A percentile compares a stretch with the other conserved stretches of the same genome.
Evolutionary conservation across 441 rosid species (phyloP).

Genomic region (Erysimum cheiri): DNA sequence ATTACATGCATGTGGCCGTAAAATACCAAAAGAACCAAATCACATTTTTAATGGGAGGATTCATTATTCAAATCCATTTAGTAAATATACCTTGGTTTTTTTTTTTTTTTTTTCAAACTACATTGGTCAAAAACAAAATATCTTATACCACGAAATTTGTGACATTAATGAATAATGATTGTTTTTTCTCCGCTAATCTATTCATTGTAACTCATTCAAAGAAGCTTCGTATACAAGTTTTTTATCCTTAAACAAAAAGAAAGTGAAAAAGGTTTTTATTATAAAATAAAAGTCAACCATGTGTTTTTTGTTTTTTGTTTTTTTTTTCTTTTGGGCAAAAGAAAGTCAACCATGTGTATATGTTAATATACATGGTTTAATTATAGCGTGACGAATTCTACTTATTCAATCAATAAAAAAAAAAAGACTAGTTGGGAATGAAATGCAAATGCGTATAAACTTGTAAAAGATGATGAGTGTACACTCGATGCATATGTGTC

Average conservation of each 20-base stretch:
- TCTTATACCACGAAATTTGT: too few relatives aligned
- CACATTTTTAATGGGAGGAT: neutral
- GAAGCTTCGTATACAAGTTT: slow-evolving; percentile 32
- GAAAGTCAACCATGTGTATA: slow-evolving; percentile 34
- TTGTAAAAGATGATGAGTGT: slow-evolving; percentile 31
- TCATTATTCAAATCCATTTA: neutral
- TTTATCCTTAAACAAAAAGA: slow-evolving; percentile 29
- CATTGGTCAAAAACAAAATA: neutral
- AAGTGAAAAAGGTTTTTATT: slow-evolving; percentile 13
- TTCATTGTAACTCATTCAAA: slow-evolving; percentile 12
- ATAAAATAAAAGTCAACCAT: too few relatives aligned
- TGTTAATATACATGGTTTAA: neutral
- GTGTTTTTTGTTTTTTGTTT: too few relatives aligned
- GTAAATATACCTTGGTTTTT: neutral
- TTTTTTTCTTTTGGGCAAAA: too few relatives aligned
- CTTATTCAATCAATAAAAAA: neutral
- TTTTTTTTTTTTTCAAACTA: too few relatives aligned
- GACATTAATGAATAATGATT: neutral
- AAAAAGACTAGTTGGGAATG: neutral
- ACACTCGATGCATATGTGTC: slow-evolving; percentile 35
- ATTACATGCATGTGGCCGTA: slow-evolving; percentile 4
- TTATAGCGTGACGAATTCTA: neutral
- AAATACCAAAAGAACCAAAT: neutral
- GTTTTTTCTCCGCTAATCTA: neutral
- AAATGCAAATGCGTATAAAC: slow-evolving; percentile 37